Evolutionary conservation across 2,329 filamentous ascomycete genomes (phyloP), one percentile per base, ranked within the genome.

Genomic region (Sclerotinia sclerotiorum): DNA sequence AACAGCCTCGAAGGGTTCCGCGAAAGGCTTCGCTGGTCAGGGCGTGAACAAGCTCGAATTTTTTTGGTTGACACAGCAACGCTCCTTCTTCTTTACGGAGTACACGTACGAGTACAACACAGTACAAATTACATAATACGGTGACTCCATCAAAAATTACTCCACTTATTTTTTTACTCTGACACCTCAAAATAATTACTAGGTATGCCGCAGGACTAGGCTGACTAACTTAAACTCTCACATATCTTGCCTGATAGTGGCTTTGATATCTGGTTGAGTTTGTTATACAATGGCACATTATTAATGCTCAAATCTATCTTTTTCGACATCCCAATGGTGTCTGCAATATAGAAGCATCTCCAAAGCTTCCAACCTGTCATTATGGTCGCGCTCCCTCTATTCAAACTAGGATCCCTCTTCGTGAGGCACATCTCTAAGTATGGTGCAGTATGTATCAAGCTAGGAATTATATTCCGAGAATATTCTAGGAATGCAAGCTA

Each of bases 381-480:
- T 49, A 90, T 90, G 88, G 87, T 90, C 56, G 83, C 87, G 68
- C 81, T 90, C 51, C 88, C 88, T 27, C 81, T 90, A 24, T 90
- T 90, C 79, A 90, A 90, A 80, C 85, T 90, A 72, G 87, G 84
- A 29, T 79, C 87, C 68, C 82, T 90, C 58, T 87, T 90, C 72
- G 81, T 90, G 75, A 84, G 86, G 73, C 87, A 90, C 76, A 79
- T 90, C 65, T 90, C 87, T 68, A 90, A 90, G 79, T 90, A 90
- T 82, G 87, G 87, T 76, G 87, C 88, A 67, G 87, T 90, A 84
- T 73, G 86, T 79, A 32, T 65, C 24, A 42, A 24, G 17, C 29
- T 19, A 57, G 19, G 24, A 60, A 32, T 32, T 32, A 29, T 17
- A 32, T 58, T 24, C 46, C 21, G 15, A 58, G 46, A 39, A 29